phyloP scores from a whole-genome alignment of 2,329 filamentous ascomycete species.

The Clonostachys byssicola region DNA sequence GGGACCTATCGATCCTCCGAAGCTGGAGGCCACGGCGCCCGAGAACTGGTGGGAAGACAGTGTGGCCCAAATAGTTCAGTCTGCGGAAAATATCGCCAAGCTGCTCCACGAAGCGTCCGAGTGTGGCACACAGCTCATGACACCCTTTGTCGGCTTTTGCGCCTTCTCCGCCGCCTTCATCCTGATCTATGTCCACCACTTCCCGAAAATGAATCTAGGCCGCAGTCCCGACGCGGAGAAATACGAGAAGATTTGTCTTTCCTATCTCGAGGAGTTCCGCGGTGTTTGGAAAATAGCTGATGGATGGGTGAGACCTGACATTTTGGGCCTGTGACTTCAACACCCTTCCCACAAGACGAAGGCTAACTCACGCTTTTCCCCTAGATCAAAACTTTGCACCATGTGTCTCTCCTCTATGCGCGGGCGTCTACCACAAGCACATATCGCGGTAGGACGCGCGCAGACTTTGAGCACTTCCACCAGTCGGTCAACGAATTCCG shows the following conservation, averaged over 20 bases:
- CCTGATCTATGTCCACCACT: conserved; percentile 31
- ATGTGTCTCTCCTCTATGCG: conserved; percentile 17
- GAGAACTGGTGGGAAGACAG: conserved; percentile 32
- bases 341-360: too few relatives aligned
- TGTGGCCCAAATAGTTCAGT: conserved; percentile 24
- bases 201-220: conserved; percentile 33
- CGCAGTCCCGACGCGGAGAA: conserved; percentile 15
- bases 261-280: conserved; percentile 17
- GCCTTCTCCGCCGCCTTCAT: conserved; percentile 37
- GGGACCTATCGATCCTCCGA: conserved; percentile 32
- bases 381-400: conserved; percentile 15
- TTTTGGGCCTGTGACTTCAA: too few relatives aligned
- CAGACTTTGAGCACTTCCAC: conserved; percentile 20
- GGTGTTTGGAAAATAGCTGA: conserved; percentile 20
- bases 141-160: conserved; percentile 39
- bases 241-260: conserved; percentile 13
- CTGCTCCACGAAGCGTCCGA: conserved; percentile 30
- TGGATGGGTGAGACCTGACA: conserved; percentile 14
- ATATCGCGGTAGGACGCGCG: conserved; percentile 15
- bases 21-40: conserved; percentile 28
- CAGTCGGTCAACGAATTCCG: conserved; percentile 23
- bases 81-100: conserved; percentile 25
- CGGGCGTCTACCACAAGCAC: conserved; percentile 11
- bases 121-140: conserved; percentile 26
- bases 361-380: background rate